phyloP scores from a whole-genome alignment of 768 basidiomycete genomes.

The Cyathus striatus region DNA sequence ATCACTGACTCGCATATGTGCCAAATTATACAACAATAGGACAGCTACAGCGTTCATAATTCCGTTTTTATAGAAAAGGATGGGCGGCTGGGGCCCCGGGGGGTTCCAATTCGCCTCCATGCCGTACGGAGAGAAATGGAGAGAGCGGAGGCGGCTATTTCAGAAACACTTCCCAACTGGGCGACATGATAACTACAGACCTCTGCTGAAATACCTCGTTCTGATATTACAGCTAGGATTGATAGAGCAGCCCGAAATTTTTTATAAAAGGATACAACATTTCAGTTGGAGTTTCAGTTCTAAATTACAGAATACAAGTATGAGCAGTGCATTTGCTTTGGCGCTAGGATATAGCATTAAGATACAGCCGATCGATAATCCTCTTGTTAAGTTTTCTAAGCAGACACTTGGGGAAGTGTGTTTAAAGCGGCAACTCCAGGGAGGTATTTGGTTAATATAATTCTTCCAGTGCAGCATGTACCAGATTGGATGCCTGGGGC shows the following conservation, averaged over 20 bases:
- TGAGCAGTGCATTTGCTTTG: not conserved
- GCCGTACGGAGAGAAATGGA: not conserved
- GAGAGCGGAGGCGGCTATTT: not conserved
- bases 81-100: conserved; percentile 8
- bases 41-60: too few relatives aligned
- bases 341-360: not conserved
- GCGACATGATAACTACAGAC: not conserved
- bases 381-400: not conserved
- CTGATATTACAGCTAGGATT: not conserved
- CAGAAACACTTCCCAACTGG: not conserved
- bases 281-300: not conserved
- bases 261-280: not conserved
- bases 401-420: not conserved
- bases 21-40: too few relatives aligned
- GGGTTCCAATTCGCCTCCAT: not conserved
- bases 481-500: not conserved
- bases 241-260: not conserved
- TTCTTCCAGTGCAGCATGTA: not conserved
- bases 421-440: not conserved
- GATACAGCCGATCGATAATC: not conserved
- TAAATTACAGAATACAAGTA: not conserved
- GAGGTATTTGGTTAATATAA: not conserved
- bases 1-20: too few relatives aligned
- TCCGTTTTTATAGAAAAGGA: too few relatives aligned
- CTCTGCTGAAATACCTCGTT: not conserved